phyloP scores from a whole-genome alignment of 169 alveolate species.

The Cryptosporidium felis region DNA sequence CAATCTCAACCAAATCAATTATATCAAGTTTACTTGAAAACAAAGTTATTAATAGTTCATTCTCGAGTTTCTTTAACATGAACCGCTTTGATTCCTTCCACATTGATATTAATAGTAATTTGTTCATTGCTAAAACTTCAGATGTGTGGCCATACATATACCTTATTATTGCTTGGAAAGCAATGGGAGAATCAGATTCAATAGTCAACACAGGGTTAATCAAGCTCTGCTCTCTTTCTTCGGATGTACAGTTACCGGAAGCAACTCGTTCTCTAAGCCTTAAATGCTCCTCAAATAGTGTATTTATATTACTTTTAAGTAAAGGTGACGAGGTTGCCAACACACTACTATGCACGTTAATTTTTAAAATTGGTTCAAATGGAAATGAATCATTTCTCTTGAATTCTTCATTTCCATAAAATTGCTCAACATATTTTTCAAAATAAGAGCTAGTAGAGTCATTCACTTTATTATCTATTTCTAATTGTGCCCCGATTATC shows the following conservation, averaged over 20 bases:
- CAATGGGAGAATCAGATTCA: slow-evolving; percentile 63
- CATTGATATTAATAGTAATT: slow-evolving; percentile 43
- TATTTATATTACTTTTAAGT: slow-evolving; percentile 44
- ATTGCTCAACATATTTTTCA: slow-evolving; percentile 44
- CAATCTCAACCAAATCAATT: slow-evolving; percentile 48
- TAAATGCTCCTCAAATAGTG: slow-evolving; percentile 63
- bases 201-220: slow-evolving; percentile 36
- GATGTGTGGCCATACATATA: slow-evolving; percentile 64
- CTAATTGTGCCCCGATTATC: background rate
- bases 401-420: slow-evolving; percentile 43
- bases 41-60: slow-evolving; percentile 13
- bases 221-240: slow-evolving; percentile 61
- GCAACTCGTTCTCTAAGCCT: slow-evolving; percentile 66
- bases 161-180: slow-evolving; percentile 61
- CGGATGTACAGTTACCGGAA: slow-evolving; percentile 6
- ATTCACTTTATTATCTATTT: background rate
- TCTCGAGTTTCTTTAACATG: slow-evolving; percentile 55
- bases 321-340: slow-evolving; percentile 60
- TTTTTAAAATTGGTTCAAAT: slow-evolving; percentile 38
- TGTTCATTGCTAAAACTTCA: slow-evolving; percentile 54
- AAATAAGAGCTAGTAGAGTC: slow-evolving; percentile 3
- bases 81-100: slow-evolving; percentile 67
- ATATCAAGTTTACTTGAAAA: slow-evolving; percentile 55
- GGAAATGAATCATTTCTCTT: background rate
- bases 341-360: slow-evolving; percentile 48